phyloP scores from a whole-genome alignment of 768 basidiomycete species.

The Suillus alpinus region DNA sequence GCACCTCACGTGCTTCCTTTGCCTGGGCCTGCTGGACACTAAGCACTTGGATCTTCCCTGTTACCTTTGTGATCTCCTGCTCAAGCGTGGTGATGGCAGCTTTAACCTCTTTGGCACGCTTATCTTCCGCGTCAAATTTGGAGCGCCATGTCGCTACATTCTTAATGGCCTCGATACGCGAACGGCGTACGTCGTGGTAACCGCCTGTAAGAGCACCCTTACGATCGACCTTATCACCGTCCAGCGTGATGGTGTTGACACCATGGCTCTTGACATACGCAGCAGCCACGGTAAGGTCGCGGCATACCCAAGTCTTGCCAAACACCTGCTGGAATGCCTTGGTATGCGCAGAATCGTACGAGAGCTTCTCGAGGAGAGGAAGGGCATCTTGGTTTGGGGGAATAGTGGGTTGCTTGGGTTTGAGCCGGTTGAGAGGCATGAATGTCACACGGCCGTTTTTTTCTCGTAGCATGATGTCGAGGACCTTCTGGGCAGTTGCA shows the following conservation, averaged over 20 bases:
- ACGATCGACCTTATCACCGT: conserved; percentile 96
- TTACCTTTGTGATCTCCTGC: conserved; percentile 77
- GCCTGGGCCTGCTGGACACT: conserved; percentile 70
- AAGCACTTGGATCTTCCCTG: conserved; percentile 70
- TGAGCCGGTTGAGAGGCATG: conserved; percentile 95
- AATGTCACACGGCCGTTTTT: conserved; percentile 95
- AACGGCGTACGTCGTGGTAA: conserved; percentile 88
- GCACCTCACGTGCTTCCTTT: conserved; percentile 61
- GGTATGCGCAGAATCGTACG: conserved; percentile 63
- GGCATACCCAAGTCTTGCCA: conserved; percentile 94
- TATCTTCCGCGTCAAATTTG: conserved; percentile 65
- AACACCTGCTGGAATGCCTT: conserved; percentile 97
- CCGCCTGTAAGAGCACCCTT: conserved; percentile 96
- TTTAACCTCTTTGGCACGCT: conserved; percentile 72
- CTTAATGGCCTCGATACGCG: conserved; percentile 85
- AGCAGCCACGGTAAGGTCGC: conserved; percentile 87
- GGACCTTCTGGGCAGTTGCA: conserved; percentile 85
- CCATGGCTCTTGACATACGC: conserved; percentile 93
- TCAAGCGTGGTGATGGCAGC: conserved; percentile 66
- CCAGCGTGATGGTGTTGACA: conserved; percentile 95
- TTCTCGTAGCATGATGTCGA: conserved; percentile 91
- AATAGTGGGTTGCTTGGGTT: conserved; percentile 62
- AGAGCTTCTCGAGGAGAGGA: conserved; percentile 79
- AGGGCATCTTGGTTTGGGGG: conserved; percentile 74
- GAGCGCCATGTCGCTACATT: conserved; percentile 70